phyloP scores from a whole-genome alignment of 495 filamentous ascomycete species.

The Penicillium robsamsonii region DNA sequence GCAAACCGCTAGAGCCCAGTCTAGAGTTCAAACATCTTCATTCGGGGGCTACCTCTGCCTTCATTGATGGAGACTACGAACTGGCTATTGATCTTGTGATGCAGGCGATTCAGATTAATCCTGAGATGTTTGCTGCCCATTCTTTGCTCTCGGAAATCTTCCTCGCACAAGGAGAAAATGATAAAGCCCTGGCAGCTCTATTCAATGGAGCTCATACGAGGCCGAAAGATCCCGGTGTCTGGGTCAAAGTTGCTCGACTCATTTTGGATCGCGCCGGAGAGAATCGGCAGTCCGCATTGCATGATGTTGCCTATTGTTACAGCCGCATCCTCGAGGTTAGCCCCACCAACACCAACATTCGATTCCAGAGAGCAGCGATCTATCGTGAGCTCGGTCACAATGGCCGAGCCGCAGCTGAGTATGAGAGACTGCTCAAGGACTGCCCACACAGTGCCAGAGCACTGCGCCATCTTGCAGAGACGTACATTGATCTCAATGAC shows the following conservation, averaged over 20 bases:
- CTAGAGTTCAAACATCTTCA: constrained; percentile 71
- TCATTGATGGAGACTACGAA: constrained; percentile 63
- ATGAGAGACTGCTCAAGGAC: constrained; percentile 59
- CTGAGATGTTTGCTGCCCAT: constrained; percentile 79
- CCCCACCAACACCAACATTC: constrained; percentile 53
- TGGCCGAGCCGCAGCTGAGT: constrained; percentile 58
- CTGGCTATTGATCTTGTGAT: constrained; percentile 59
- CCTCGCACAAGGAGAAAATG: constrained; percentile 61
- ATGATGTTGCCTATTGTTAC: constrained; percentile 66
- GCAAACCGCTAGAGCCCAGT: constrained; percentile 69
- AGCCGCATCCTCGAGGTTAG: constrained; percentile 65
- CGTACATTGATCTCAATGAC: constrained; percentile 59
- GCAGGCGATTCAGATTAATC: constrained; percentile 75
- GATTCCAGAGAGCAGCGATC: constrained; percentile 59
- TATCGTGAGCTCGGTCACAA: constrained; percentile 57
- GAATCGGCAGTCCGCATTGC: constrained; percentile 48
- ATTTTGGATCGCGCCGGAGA: constrained; percentile 61
- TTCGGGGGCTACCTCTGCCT: constrained; percentile 67
- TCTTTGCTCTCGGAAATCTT: constrained; percentile 71
- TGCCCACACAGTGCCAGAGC: constrained; percentile 58
- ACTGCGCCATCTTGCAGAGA: constrained; percentile 62
- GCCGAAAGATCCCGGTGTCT: constrained; percentile 63
- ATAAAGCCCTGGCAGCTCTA: constrained; percentile 64
- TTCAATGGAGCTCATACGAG: constrained; percentile 71
- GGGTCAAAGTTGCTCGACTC: constrained; percentile 66